These are phyloP conservation scores for Xylariaceae sp. DNA, from an alignment of 2,329 filamentous ascomycete genomes.

Conservation along the genomic window DNA sequence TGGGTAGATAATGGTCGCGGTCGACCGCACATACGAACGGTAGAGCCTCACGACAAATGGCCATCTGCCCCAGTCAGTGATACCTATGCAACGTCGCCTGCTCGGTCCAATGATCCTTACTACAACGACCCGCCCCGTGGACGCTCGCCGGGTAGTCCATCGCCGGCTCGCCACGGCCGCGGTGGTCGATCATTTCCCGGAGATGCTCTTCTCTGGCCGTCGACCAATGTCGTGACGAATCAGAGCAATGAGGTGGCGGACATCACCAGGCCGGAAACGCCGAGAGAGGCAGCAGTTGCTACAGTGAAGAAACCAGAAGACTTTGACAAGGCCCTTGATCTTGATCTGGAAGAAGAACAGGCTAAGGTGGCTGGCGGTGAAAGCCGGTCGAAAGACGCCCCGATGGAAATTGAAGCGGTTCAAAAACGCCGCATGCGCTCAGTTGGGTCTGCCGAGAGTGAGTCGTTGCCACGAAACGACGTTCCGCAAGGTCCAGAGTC, in stretches of 20 bases:
- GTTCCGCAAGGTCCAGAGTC: slow-evolving; percentile 7
- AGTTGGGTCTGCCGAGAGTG: too few relatives aligned
- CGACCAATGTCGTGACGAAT: neutral
- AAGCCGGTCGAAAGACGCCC: slow-evolving; percentile 14
- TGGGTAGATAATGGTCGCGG: slow-evolving; percentile 30
- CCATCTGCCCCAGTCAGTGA: slow-evolving; percentile 34
- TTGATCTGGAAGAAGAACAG: slow-evolving; percentile 13
- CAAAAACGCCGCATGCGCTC: too few relatives aligned
- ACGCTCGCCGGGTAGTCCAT: slow-evolving; percentile 49
- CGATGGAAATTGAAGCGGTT: slow-evolving; percentile 7
- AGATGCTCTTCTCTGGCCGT: neutral
- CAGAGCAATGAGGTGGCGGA: slow-evolving; percentile 1
- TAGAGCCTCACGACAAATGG: slow-evolving; percentile 41
- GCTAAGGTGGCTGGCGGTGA: slow-evolving; percentile 16
- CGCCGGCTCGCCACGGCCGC: slow-evolving; percentile 39
- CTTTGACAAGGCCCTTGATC: slow-evolving; percentile 14
- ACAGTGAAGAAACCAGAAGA: slow-evolving; percentile 19
- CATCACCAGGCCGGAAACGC: slow-evolving; percentile 16
- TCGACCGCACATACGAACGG: slow-evolving; percentile 34
- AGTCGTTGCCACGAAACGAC: too few relatives aligned
- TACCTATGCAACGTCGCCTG: slow-evolving; percentile 29
- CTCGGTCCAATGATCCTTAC: slow-evolving; percentile 36
- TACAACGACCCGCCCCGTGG: slow-evolving; percentile 46
- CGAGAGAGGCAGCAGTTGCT: slow-evolving; percentile 13
- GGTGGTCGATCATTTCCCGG: slow-evolving; percentile 25